Conservation (phyloP, 805 yeast genomes). For the Candida dajiaensis region DNA sequence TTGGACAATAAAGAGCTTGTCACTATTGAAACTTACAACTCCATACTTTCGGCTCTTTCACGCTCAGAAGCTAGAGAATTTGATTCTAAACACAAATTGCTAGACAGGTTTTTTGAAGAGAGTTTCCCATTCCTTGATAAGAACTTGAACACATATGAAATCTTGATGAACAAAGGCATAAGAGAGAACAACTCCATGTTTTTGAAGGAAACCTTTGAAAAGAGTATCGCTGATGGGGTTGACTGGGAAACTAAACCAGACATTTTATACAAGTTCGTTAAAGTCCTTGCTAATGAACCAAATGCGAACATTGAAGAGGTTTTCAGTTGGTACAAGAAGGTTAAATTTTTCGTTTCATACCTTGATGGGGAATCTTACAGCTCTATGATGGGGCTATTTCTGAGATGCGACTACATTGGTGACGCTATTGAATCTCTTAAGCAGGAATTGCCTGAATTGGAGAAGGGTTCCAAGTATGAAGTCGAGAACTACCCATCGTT, state of each 20-base stretch:
- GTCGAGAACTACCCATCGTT: conserved; percentile 29
- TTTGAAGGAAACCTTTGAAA: conserved; percentile 28
- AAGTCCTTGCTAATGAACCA: conserved; percentile 22
- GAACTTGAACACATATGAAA: conserved; percentile 6
- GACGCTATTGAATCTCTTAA: conserved; percentile 38
- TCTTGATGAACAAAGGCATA: conserved; percentile 10
- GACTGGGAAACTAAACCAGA: conserved; percentile 33
- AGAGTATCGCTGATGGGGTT: conserved; percentile 32
- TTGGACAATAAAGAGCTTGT: neutral
- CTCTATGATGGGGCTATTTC: conserved; percentile 31
- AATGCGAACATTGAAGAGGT: conserved; percentile 22
- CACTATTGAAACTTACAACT: neutral
- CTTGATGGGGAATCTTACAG: conserved; percentile 34
- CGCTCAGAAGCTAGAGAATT: neutral
- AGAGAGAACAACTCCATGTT: neutral
- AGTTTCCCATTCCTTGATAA: conserved; percentile 1
- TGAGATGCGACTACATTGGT: conserved; percentile 29
- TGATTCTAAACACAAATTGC: neutral
- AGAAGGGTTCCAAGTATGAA: conserved; percentile 12
- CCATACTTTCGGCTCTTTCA: neutral
- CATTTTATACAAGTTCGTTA: conserved; percentile 25
- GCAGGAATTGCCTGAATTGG: conserved; percentile 33
- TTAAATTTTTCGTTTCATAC: conserved; percentile 33
- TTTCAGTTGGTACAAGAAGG: conserved; percentile 34
- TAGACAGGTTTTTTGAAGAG: conserved; percentile 1